Evolutionary conservation across 108 stramenopile species (phyloP).

Genomic region (Stephanodiscus minutulus): DNA sequence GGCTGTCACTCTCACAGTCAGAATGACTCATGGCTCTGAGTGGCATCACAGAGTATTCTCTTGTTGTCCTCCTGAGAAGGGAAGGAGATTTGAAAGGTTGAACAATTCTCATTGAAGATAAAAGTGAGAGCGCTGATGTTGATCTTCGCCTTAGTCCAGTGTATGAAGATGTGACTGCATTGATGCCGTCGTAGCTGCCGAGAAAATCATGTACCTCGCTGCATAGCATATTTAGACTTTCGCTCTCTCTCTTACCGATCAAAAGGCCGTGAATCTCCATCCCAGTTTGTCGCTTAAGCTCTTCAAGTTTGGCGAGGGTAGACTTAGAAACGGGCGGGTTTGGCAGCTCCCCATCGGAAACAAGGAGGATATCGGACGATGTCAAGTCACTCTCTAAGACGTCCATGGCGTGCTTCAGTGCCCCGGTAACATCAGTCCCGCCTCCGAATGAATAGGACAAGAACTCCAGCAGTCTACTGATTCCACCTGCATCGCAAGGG

Average conservation of each 20-base stretch:
- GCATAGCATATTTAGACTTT: conserved; percentile 60
- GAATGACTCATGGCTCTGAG: conserved; percentile 2
- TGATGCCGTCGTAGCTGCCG: conserved; percentile 47
- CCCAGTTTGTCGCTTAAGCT: conserved; percentile 50
- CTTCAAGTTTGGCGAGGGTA: conserved; percentile 55
- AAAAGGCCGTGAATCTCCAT: conserved; percentile 73
- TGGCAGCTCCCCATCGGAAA: conserved; percentile 81
- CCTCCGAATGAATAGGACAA: conserved; percentile 73
- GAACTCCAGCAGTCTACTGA: conserved; percentile 64
- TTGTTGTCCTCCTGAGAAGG: neutral
- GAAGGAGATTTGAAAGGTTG: neutral
- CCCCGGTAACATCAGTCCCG: conserved; percentile 79
- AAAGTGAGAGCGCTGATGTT: conserved; percentile 14
- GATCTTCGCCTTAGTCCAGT: neutral
- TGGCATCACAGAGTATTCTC: neutral
- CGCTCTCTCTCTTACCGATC: conserved; percentile 67
- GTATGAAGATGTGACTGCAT: neutral
- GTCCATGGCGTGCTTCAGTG: conserved; percentile 55
- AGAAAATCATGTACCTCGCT: conserved; percentile 67
- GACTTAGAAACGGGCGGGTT: conserved; percentile 68
- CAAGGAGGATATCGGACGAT: conserved; percentile 71
- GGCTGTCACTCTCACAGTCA: conserved; percentile 15
- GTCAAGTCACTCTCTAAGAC: conserved; percentile 43
- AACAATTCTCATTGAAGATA: neutral
- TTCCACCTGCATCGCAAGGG: conserved; percentile 50